phyloP scores from a whole-genome alignment of 2,329 filamentous ascomycete species.

The Apiospora sp. region DNA sequence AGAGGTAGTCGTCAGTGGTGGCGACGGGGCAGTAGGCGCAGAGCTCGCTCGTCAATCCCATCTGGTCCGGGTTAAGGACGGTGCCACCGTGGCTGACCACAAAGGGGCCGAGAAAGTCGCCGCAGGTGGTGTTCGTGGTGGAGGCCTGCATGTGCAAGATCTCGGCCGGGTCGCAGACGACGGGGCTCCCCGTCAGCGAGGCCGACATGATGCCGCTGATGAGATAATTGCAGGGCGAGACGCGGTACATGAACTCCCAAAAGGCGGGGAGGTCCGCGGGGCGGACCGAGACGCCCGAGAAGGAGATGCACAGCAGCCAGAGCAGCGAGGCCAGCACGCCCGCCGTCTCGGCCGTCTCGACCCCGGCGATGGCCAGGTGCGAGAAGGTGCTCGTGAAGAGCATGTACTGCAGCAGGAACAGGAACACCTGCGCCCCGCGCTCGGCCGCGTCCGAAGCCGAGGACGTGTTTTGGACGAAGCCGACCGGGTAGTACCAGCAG shows the following conservation, averaged over 20 bases:
- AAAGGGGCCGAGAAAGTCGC: conserved; percentile 68
- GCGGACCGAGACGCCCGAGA: conserved; percentile 79
- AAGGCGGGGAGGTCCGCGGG: conserved; percentile 71
- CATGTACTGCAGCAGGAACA: conserved; percentile 78
- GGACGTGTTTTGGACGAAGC: conserved; percentile 44
- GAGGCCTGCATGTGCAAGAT: conserved; percentile 64
- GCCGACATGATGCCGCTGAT: conserved; percentile 73
- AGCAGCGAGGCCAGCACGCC: conserved; percentile 79
- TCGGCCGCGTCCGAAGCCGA: background rate
- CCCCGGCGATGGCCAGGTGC: conserved; percentile 77
- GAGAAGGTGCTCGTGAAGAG: conserved; percentile 85
- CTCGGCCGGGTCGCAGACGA: conserved; percentile 55
- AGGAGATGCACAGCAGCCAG: conserved; percentile 74
- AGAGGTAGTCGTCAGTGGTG: conserved; percentile 45
- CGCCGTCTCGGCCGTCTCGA: conserved; percentile 77
- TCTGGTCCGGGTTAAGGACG: conserved; percentile 60
- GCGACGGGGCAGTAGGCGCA: conserved; percentile 30
- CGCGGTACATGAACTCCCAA: conserved; percentile 78
- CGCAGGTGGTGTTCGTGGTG: conserved; percentile 62
- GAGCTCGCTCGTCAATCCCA: background rate
- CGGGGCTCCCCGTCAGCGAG: conserved; percentile 59
- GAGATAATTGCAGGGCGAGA: conserved; percentile 76
- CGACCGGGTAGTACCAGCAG: conserved; percentile 71
- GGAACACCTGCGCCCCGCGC: conserved; percentile 69
- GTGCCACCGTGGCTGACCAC: conserved; percentile 74